Evolutionary conservation across 139 green algal genomes (phyloP).

Genomic region (Picochlorum sp.): DNA sequence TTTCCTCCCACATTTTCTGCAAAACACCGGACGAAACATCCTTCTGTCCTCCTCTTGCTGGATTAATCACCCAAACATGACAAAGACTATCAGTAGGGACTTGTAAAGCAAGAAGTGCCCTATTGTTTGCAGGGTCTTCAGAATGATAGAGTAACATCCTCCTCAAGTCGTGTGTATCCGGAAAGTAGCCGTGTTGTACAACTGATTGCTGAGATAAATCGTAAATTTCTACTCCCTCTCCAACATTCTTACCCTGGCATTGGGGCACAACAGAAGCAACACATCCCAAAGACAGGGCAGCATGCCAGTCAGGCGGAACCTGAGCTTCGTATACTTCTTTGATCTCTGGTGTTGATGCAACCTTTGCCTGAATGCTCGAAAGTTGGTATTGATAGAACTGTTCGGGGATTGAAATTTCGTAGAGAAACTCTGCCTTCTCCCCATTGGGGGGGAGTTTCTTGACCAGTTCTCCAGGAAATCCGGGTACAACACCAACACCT

Average conservation of each 20-base stretch:
- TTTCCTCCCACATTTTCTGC: slow-evolving; percentile 49
- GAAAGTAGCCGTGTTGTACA: slow-evolving; percentile 19
- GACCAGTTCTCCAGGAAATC: not conserved
- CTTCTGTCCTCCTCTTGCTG: slow-evolving; percentile 6
- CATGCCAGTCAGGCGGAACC: slow-evolving; percentile 47
- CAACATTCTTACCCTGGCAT: slow-evolving; percentile 25
- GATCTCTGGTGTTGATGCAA: slow-evolving; percentile 31
- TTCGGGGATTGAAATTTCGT: slow-evolving; percentile 60
- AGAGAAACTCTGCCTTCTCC: slow-evolving; percentile 30
- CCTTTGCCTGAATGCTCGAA: slow-evolving; percentile 27
- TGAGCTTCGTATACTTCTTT: slow-evolving; percentile 65
- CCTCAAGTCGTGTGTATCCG: slow-evolving; percentile 36
- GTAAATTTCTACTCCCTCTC: slow-evolving; percentile 38
- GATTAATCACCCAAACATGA: slow-evolving; percentile 26
- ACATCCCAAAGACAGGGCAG: slow-evolving; percentile 55
- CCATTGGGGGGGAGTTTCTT: slow-evolving; percentile 42
- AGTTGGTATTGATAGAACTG: slow-evolving; percentile 29
- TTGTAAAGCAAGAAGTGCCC: slow-evolving; percentile 44
- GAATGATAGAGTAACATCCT: slow-evolving; percentile 61
- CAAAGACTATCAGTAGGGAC: slow-evolving; percentile 23
- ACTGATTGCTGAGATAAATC: slow-evolving; percentile 55
- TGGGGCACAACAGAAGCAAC: slow-evolving; percentile 38
- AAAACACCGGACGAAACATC: slow-evolving; percentile 37
- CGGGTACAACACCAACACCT: slow-evolving; percentile 1
- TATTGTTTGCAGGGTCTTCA: slow-evolving; percentile 20